A percentile compares a stretch with the other conserved stretches of the same genome.
phyloP scores from a whole-genome alignment of 2,329 filamentous ascomycete species.

The Fusarium succisae region DNA sequence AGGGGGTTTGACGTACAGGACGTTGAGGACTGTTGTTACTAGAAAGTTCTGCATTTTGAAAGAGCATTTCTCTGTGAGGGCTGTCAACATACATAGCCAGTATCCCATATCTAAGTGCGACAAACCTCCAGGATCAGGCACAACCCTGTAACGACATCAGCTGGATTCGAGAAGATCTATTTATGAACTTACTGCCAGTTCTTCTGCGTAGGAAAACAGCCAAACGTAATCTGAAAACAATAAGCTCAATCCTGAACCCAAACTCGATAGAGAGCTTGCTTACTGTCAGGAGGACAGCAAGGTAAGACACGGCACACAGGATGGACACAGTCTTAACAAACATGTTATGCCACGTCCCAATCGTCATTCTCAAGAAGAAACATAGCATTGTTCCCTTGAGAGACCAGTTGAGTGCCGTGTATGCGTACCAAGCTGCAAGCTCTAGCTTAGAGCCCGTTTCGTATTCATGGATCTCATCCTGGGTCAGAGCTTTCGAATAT shows the following conservation, averaged over 20 bases:
- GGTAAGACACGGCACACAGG: slow-evolving; percentile 6
- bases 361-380: slow-evolving; percentile 44
- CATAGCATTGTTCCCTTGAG: slow-evolving; percentile 45
- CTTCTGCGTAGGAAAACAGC: slow-evolving; percentile 31
- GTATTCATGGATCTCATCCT: slow-evolving; percentile 42
- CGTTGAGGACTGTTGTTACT: slow-evolving; percentile 33
- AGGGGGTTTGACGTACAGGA: not conserved
- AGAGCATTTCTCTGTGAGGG: slow-evolving; percentile 5
- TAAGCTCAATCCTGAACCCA: not conserved
- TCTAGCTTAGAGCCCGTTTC: slow-evolving; percentile 49
- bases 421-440: slow-evolving; percentile 52
- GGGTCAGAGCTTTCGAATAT: too few relatives aligned
- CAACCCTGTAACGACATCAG: not conserved
- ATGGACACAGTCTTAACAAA: slow-evolving; percentile 30
- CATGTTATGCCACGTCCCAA: slow-evolving; percentile 38
- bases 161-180: too few relatives aligned
- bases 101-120: too few relatives aligned
- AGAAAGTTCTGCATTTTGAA: slow-evolving; percentile 35
- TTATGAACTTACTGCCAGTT: slow-evolving; percentile 43
- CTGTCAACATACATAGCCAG: too few relatives aligned
- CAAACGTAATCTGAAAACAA: slow-evolving; percentile 20
- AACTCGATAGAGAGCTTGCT: accelerated
- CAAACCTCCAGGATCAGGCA: slow-evolving; percentile 30
- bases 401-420: slow-evolving; percentile 50
- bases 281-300: slow-evolving; percentile 37